A percentile compares a stretch with the other conserved stretches of the same genome.
Conservation (phyloP, 306 rosid species). For the Cucumis hystrix region DNA sequence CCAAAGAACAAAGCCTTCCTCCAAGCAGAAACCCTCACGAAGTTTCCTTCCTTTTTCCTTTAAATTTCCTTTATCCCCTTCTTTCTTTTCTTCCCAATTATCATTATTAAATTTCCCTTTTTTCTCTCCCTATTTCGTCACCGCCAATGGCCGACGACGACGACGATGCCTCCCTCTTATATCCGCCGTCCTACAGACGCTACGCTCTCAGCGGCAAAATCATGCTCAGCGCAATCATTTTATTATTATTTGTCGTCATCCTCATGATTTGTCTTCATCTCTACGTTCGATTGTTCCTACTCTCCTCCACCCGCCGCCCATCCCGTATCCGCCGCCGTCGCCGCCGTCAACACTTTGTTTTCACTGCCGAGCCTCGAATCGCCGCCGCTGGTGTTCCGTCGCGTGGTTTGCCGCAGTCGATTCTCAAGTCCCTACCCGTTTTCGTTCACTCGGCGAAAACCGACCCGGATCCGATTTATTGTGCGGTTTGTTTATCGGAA, state of each 20-base stretch:
- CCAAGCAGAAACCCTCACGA: background rate
- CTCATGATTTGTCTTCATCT: constrained; percentile 46
- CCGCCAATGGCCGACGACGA: constrained; percentile 13
- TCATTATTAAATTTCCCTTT: background rate
- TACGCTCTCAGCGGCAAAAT: constrained; percentile 37
- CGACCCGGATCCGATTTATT: constrained; percentile 17
- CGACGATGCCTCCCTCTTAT: background rate
- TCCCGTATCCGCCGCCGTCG: constrained; percentile 19
- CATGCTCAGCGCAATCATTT: constrained; percentile 35
- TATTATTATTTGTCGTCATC: constrained; percentile 35
- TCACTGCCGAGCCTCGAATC: constrained; percentile 14
- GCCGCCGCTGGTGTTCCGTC: background rate
- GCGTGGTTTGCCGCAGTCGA: constrained; percentile 39
- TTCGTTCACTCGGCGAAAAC: constrained; percentile 21
- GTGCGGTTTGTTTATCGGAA: constrained; percentile 75
- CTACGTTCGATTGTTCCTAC: constrained; percentile 37
- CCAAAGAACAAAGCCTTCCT: background rate
- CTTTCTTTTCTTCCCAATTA: background rate
- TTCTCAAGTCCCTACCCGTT: constrained; percentile 44
- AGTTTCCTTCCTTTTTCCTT: background rate
- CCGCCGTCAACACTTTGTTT: constrained; percentile 12
- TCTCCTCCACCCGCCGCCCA: constrained; percentile 22
- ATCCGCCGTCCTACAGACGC: background rate
- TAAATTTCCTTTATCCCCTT: background rate
- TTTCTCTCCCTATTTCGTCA: background rate